phyloP scores from a whole-genome alignment of 306 rosid species.

The Dicorynia guianensis region DNA sequence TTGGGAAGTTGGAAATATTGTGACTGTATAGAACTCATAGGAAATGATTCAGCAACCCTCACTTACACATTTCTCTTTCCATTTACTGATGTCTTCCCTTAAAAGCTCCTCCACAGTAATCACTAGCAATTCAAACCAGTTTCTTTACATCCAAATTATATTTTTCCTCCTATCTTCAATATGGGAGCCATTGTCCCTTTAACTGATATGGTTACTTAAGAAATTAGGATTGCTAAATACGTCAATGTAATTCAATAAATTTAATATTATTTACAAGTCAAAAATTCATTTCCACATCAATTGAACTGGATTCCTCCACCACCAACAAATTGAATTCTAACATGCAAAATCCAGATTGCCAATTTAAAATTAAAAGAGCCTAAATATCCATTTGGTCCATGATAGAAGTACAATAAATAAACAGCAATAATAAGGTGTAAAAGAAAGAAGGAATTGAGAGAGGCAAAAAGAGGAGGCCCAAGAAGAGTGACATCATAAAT shows the following conservation, averaged over 20 bases:
- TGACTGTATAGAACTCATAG: not conserved
- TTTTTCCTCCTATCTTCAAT: not conserved
- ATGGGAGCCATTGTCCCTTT: not conserved
- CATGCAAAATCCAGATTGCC: not conserved
- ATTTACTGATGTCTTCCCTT: not conserved
- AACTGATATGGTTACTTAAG: not conserved
- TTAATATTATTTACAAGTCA: not conserved
- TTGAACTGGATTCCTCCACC: not conserved
- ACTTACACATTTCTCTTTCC: not conserved
- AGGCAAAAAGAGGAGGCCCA: not conserved
- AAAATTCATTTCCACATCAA: not conserved
- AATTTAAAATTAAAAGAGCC: not conserved
- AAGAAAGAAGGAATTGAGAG: not conserved
- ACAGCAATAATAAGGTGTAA: not conserved
- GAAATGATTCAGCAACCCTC: not conserved
- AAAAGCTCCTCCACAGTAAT: not conserved
- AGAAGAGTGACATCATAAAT: constrained; percentile 6
- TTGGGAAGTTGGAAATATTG: not conserved
- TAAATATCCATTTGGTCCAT: constrained; percentile 17
- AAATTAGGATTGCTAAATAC: not conserved
- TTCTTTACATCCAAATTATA: not conserved
- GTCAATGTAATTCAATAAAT: not conserved
- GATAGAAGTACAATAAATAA: not conserved
- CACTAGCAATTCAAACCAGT: not conserved
- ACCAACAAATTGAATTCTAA: not conserved